phyloP scores from a whole-genome alignment of 1,284 basidiomycete species.

The Spongispora temasekensis region DNA sequence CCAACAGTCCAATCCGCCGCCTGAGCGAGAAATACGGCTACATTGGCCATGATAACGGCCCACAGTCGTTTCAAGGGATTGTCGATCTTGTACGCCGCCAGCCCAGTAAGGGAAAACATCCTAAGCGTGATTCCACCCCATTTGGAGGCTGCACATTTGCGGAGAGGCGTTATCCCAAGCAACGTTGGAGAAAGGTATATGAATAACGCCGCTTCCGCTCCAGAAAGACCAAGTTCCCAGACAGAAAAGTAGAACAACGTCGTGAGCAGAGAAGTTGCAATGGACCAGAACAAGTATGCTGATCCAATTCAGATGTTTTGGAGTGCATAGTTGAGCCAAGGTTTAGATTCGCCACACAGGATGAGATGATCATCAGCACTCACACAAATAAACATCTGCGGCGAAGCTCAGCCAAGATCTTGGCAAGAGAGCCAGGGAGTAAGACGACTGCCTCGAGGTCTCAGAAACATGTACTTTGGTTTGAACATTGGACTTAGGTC shows the following conservation, averaged over 20 bases:
- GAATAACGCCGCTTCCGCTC: constrained; percentile 72
- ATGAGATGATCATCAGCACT: constrained; percentile 21
- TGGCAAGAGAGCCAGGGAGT: not conserved
- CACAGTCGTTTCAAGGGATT: constrained; percentile 59
- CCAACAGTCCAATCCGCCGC: constrained; percentile 57
- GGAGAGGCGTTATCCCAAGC: constrained; percentile 49
- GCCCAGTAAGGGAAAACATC: constrained; percentile 54
- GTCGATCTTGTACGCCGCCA: constrained; percentile 60
- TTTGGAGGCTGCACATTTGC: constrained; percentile 47
- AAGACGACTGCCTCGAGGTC: not conserved
- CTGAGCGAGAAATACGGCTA: constrained; percentile 51
- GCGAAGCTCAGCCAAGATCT: constrained; percentile 41
- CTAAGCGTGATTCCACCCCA: constrained; percentile 52
- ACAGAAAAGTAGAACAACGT: constrained; percentile 93
- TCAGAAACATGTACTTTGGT: not conserved
- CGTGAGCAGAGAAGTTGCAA: constrained; percentile 80
- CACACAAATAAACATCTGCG: constrained; percentile 59
- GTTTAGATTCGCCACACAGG: constrained; percentile 41
- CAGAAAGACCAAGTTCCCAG: constrained; percentile 84
- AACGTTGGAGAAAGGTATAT: constrained; percentile 68
- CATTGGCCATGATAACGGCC: constrained; percentile 57
- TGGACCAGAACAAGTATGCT: constrained; percentile 90
- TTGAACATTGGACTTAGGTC: not conserved
- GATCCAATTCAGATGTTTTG: constrained; percentile 8
- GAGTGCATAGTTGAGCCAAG: constrained; percentile 33